A percentile compares a stretch with the other conserved stretches of the same genome.
phyloP scores from a whole-genome alignment of 2,329 filamentous ascomycete genomes.

The Ophiostoma ulmi region DNA sequence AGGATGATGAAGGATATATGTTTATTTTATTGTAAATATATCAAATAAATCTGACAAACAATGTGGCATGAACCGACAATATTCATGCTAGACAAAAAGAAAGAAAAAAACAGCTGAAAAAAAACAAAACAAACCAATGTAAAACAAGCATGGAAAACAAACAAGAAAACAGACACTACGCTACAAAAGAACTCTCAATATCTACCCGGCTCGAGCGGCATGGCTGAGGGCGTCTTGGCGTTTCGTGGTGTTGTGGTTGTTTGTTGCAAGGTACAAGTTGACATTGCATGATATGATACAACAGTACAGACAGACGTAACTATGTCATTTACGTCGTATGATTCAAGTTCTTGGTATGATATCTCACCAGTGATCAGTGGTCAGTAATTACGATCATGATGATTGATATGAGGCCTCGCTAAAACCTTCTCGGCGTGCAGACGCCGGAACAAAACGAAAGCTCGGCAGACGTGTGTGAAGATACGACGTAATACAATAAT shows the following conservation, averaged over 20 bases:
- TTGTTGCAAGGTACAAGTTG: not conserved
- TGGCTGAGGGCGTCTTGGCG: constrained; percentile 6
- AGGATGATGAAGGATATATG: too few relatives aligned
- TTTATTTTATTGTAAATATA: too few relatives aligned
- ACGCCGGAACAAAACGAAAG: not conserved
- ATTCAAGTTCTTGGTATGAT: not conserved
- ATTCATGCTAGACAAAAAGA: too few relatives aligned
- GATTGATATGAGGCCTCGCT: not conserved
- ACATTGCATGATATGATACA: not conserved
- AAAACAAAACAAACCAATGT: not conserved
- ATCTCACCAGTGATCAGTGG: too few relatives aligned
- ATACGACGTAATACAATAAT: not conserved
- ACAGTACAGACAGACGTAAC: not conserved
- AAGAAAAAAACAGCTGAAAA: too few relatives aligned
- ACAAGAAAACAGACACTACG: not conserved
- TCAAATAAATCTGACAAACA: too few relatives aligned
- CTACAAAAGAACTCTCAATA: not conserved
- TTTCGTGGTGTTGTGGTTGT: constrained; percentile 4
- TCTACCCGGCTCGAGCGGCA: constrained; percentile 5
- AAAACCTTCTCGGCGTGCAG: not conserved
- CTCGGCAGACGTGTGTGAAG: not conserved
- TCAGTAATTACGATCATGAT: not conserved
- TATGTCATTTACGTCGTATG: not conserved
- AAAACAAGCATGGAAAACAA: not conserved
- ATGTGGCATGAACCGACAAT: too few relatives aligned